A percentile compares a stretch with the other conserved stretches of the same genome.
Conservation (phyloP, 176 grass and related monocot species). For the Musa itinerans region DNA sequence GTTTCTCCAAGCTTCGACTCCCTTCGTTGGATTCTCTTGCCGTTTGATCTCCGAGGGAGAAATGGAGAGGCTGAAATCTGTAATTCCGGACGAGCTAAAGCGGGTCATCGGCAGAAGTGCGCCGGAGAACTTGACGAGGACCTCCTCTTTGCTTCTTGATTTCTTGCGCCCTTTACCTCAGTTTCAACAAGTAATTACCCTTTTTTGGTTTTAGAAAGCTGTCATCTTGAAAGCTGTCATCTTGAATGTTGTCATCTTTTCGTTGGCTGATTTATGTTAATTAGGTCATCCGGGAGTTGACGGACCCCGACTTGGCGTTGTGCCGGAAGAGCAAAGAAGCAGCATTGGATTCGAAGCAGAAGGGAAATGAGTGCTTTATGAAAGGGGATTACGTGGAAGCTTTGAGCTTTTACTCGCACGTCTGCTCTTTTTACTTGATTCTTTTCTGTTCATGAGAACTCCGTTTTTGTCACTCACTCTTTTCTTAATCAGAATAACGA, state of each 20-base stretch:
- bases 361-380: conserved; percentile 63
- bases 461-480: not conserved
- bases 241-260: not conserved
- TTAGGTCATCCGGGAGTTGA: conserved; percentile 55
- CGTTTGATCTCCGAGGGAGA: not conserved
- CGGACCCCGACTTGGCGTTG: conserved; percentile 53
- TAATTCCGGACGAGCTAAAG: conserved; percentile 61
- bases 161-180: conserved; percentile 51
- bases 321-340: conserved; percentile 56
- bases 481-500: not conserved
- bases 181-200: conserved; percentile 55
- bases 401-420: conserved; percentile 38
- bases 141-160: conserved; percentile 35
- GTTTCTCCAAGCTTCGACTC: too few species aligned
- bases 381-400: conserved; percentile 50
- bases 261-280: not conserved
- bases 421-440: not conserved
- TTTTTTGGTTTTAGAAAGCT: not conserved
- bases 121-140: conserved; percentile 33
- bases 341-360: conserved; percentile 52
- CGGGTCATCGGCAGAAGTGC: conserved; percentile 50
- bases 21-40: too few species aligned
- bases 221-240: not conserved
- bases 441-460: not conserved
- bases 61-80: conserved; percentile 71